Base-by-base conservation (phyloP, 192 early-diverging fungal species). In the Mortierella antarctica region DNA sequence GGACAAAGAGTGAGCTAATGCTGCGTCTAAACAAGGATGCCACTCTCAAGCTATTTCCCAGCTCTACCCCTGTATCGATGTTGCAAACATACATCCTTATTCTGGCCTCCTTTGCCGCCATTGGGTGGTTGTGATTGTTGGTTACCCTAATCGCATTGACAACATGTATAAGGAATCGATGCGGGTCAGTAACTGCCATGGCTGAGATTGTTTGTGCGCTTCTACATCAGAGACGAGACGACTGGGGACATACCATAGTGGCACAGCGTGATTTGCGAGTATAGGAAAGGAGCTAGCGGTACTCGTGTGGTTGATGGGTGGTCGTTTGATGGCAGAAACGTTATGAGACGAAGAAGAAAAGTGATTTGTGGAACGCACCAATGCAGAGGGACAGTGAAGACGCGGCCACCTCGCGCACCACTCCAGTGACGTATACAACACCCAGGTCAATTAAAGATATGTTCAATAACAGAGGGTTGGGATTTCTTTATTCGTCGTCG, bases 91-190 rank as follows among this genome's bases (percentile, higher is more conserved):
- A 80, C 77, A 67, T 80, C 77, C 54, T 80, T 80, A 65, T 80
- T 80, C 65, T 72, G 70, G 65, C 66, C 58, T 14, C 57, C 57
- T 23, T 80, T 80, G 59, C 54, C 64, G 46, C 21, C 59, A 45
- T 72, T 72, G 49, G 77, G 77, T 46, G 57, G 70, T 41, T 80
- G 70, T 67, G 77, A 80, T 67, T 71, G 77, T 80, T 80, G 69
- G 55, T 80, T 80, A 63, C 77, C 77, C 77, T 80, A 68, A 1
- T 31, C 31, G 31, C 31, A 31, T n/a, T 31, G 6, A 48, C 50
- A 51, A 31, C 31, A 31, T 31, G 31, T 31, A 3, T 31, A 10
- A 58, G 20, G 21, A 5, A 20, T 51, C 46, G 51, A 64, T 4
- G 23, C 15, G 20, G 47, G 20, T 5, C 44, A 17, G 42, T n/a